Evolutionary conservation across 495 filamentous ascomycete species (phyloP).

Genomic region (Trichocladium antarcticum): DNA sequence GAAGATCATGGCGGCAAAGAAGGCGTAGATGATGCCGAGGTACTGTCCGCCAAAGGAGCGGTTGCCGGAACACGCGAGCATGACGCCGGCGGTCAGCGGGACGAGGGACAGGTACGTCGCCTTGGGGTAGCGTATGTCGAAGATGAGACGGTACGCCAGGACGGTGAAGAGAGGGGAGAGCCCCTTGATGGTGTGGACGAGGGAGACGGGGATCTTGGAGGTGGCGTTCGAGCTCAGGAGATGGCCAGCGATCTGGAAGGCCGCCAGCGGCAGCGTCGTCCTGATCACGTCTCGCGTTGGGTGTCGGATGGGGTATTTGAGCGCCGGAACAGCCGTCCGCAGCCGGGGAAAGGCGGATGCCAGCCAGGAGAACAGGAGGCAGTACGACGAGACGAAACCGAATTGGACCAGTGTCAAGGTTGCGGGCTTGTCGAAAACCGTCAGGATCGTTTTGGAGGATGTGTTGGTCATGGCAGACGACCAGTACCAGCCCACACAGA

Average conservation of each 20-base stretch:
- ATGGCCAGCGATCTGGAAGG: constrained; percentile 89
- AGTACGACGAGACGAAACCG: constrained; percentile 82
- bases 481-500: constrained; percentile 85
- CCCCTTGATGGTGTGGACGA: constrained; percentile 99
- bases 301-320: constrained; percentile 69
- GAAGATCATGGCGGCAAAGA: constrained; percentile 82
- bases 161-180: constrained; percentile 95
- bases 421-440: constrained; percentile 79
- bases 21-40: constrained; percentile 75
- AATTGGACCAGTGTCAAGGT: constrained; percentile 95
- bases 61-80: constrained; percentile 87
- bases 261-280: constrained; percentile 78
- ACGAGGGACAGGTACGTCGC: constrained; percentile 89
- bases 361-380: constrained; percentile 63
- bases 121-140: constrained; percentile 72
- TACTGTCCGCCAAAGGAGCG: constrained; percentile 65
- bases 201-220: constrained; percentile 83
- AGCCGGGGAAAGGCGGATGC: constrained; percentile 58
- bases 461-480: constrained; percentile 93
- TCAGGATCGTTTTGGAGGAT: constrained; percentile 94
- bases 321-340: constrained; percentile 56
- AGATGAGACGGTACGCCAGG: constrained; percentile 79
- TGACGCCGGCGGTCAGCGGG: constrained; percentile 83
- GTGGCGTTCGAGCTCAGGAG: constrained; percentile 89
- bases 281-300: constrained; percentile 74